Percentiles rank a stretch among this genome's conserved stretches.
Evolutionary conservation across 352 stramenopile genomes (phyloP).

Genomic region (Pythium aristosporum): DNA sequence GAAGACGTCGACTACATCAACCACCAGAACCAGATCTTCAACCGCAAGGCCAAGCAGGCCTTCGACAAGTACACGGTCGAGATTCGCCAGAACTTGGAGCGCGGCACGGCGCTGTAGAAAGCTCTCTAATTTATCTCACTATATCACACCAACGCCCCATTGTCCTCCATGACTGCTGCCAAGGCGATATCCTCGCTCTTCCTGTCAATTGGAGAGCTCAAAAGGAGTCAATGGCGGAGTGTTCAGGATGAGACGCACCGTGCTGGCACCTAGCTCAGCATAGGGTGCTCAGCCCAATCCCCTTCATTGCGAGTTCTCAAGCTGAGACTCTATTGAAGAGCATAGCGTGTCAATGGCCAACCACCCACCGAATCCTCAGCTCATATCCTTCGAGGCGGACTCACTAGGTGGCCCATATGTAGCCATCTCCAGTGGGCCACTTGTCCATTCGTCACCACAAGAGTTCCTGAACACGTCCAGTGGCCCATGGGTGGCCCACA

Average conservation of each 20-base stretch:
- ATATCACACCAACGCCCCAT: background rate
- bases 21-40: slow-evolving; percentile 97
- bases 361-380: background rate
- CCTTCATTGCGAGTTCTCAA: no score
- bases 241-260: no score
- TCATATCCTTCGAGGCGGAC: slow-evolving; percentile 3
- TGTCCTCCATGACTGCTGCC: background rate
- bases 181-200: no score
- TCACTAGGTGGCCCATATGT: slow-evolving; percentile 23
- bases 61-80: slow-evolving; percentile 98
- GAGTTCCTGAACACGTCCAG: slow-evolving; percentile 7
- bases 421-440: slow-evolving; percentile 26
- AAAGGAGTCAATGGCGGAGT: no score
- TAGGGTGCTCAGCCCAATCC: no score
- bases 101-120: slow-evolving; percentile 95
- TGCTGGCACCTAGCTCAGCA: no score
- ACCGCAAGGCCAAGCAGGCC: slow-evolving; percentile 96
- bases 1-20: slow-evolving; percentile 98
- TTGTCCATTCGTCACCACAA: slow-evolving; percentile 12
- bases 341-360: background rate
- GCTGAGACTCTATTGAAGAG: no score
- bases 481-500: slow-evolving; percentile 28
- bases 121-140: slow-evolving; percentile 24
- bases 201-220: no score
- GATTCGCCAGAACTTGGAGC: slow-evolving; percentile 97